Conservation (phyloP, 225 moss, liverwort and hornwort genomes). For the Bryum argenteum region DNA sequence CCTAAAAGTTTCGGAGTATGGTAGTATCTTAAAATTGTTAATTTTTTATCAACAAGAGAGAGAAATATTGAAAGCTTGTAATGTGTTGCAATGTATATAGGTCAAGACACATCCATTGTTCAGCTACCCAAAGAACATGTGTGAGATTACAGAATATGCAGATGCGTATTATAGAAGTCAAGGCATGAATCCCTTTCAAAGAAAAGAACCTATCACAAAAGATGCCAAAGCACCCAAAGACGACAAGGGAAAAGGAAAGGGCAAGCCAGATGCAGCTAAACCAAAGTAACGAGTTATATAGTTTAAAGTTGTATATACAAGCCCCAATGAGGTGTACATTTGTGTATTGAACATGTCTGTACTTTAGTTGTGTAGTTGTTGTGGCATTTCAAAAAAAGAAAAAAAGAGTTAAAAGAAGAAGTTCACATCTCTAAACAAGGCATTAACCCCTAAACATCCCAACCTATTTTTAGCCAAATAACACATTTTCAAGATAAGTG, state of each 20-base stretch:
- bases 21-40: no score
- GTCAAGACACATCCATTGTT: constrained; percentile 39
- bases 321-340: not conserved
- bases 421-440: no score
- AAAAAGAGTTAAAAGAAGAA: no score
- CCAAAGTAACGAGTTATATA: constrained; percentile 20
- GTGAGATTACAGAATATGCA: constrained; percentile 43
- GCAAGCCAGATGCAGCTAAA: constrained; percentile 17
- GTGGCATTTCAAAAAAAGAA: no score
- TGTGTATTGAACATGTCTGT: not conserved
- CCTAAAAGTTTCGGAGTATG: no score
- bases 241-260: constrained; percentile 36
- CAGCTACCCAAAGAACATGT: constrained; percentile 34
- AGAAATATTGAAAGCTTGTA: not conserved
- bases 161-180: constrained; percentile 40
- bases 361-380: not conserved
- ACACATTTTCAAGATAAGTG: no score
- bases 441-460: no score
- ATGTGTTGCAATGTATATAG: constrained; percentile 24
- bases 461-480: no score
- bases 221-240: constrained; percentile 28
- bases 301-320: not conserved
- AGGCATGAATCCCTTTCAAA: constrained; percentile 48
- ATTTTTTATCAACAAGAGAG: no score
- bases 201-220: constrained; percentile 28